Conservation (phyloP, 768 basidiomycete species). For the Dioszegia crocea region DNA sequence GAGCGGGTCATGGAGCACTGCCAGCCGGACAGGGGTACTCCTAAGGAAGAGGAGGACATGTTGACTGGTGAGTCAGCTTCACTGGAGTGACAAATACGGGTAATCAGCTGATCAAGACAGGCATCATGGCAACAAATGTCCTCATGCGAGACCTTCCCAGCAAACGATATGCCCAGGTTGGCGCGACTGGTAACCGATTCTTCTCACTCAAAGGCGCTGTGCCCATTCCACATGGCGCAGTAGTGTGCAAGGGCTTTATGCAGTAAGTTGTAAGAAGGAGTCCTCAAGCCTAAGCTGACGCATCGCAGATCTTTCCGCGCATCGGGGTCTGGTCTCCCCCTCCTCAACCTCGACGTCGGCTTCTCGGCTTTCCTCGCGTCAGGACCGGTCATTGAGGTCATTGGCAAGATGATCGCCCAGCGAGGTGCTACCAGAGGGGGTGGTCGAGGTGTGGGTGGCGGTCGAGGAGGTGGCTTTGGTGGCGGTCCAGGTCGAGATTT, state of each 20-base stretch:
- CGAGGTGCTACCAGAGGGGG: constrained; percentile 14
- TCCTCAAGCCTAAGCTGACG: not conserved
- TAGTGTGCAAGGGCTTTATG: constrained; percentile 49
- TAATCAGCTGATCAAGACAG: constrained; percentile 12
- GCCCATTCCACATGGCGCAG: constrained; percentile 42
- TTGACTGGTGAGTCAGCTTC: constrained; percentile 30
- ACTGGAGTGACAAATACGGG: not conserved
- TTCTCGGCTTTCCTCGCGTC: constrained; percentile 47
- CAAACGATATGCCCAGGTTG: constrained; percentile 40
- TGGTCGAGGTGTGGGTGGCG: constrained; percentile 10
- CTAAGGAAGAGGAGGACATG: constrained; percentile 28
- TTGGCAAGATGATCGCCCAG: constrained; percentile 33
- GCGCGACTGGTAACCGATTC: constrained; percentile 46
- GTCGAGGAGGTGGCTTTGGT: constrained; percentile 15
- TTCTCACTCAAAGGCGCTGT: constrained; percentile 39
- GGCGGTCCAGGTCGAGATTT: constrained; percentile 7
- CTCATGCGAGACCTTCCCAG: constrained; percentile 44
- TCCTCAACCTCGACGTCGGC: constrained; percentile 47
- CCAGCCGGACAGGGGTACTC: constrained; percentile 17
- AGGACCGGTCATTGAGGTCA: constrained; percentile 45
- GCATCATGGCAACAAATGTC: constrained; percentile 47
- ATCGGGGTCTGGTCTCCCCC: constrained; percentile 37
- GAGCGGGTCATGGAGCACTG: constrained; percentile 42
- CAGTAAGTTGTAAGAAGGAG: constrained; percentile 25
- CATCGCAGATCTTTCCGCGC: constrained; percentile 43